These are phyloP conservation scores for Coniella lustricola DNA, from an alignment of 2,329 filamentous ascomycete genomes.

Conservation along the genomic window DNA sequence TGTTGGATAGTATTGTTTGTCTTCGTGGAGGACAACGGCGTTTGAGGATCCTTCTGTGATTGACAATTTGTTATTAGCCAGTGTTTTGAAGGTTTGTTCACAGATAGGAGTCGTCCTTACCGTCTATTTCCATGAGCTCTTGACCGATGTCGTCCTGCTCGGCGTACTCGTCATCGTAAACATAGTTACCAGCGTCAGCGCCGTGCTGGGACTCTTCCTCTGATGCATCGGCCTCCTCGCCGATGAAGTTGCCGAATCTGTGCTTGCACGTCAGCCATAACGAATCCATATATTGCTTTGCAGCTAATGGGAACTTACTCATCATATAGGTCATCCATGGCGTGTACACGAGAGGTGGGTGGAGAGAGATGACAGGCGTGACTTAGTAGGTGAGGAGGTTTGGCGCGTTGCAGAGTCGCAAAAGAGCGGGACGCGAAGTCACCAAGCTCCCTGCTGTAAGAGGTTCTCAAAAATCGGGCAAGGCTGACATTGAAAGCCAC, in stretches of 20 bases:
- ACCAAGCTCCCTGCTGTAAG: no score
- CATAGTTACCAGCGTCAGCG: slow-evolving; percentile 67
- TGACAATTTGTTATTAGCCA: slow-evolving; percentile 22
- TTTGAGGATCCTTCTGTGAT: slow-evolving; percentile 74
- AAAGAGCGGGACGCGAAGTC: background rate
- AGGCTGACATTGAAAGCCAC: slow-evolving; percentile 14
- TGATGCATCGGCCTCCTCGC: slow-evolving; percentile 76
- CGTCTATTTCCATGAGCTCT: slow-evolving; percentile 91
- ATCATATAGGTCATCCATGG: slow-evolving; percentile 91
- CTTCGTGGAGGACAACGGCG: slow-evolving; percentile 94
- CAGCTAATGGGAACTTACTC: slow-evolving; percentile 50
- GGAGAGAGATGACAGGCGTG: background rate
- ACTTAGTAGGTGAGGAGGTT: background rate
- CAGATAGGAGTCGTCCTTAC: slow-evolving; percentile 35
- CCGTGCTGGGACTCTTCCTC: slow-evolving; percentile 79
- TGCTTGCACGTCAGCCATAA: slow-evolving; percentile 16
- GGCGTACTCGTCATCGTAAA: slow-evolving; percentile 70
- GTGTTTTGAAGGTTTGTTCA: background rate
- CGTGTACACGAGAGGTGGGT: slow-evolving; percentile 10
- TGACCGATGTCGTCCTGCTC: slow-evolving; percentile 62
- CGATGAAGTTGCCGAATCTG: slow-evolving; percentile 97
- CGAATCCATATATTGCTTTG: background rate
- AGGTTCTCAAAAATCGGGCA: slow-evolving; percentile 14
- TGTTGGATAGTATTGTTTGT: slow-evolving; percentile 99
- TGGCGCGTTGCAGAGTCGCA: background rate